Base-by-base conservation (phyloP, 306 rosid species). In the Cicer arietinum region DNA sequence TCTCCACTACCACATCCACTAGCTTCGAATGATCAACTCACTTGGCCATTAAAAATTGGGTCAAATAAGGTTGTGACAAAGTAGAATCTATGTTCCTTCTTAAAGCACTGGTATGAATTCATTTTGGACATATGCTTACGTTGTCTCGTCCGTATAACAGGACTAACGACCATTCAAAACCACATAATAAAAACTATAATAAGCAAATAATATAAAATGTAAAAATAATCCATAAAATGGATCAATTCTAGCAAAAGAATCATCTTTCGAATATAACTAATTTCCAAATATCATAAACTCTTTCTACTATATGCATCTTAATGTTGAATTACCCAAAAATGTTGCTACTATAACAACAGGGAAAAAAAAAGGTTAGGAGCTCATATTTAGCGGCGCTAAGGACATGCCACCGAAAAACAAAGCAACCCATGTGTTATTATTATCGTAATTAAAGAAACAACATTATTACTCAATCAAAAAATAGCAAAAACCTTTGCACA, bases 401-500 rank as follows among this genome's bases (percentile, higher is more conserved):
- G 72, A 79, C 60, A 8, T 60, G 83, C 80, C 85, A 76, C 79
- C 85, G 70, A 74, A 68, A 39, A 48, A 14, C 43, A 17, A 39
- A 78, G 82, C 20, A 74, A 68, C 80, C 68, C 82, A 79, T 53
- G 83, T 89, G 85, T 87, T 82, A 80, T 70, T 39, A 69, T 67
- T 81, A 75, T 18, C 81, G 72, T 75, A 61, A 80, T 80, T 65
- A 66, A 62, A 80, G 68, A 79, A 79, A 37, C 80, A 14, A 20
- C 54, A 75, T 78, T 43, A 52, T 85, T 74, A 69, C 45, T 79
- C 82, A 78, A 82, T 82, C 74, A 77, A 45, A 79, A 79, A 25
- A 67, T 6, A 50, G 37, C 60, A 75, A 67, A 64, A 69, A 61
- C 40, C 78, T 39, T 12, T 65, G 74, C 77, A 37, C 69, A 1